phyloP scores from a whole-genome alignment of 2,329 filamentous ascomycete genomes.

The Diaporthe sp. region DNA sequence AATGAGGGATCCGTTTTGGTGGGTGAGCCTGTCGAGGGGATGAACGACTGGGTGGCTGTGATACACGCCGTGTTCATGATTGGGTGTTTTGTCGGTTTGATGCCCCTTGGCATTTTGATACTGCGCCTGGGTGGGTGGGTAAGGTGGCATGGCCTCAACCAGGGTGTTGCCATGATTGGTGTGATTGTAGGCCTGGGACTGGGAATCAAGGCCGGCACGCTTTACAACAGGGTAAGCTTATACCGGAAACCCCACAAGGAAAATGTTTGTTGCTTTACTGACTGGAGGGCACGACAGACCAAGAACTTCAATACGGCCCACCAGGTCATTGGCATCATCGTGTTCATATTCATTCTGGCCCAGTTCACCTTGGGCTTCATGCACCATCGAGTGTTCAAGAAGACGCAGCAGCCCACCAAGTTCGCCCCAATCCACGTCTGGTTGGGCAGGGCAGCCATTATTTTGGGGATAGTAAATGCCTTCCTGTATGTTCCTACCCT shows the following conservation, averaged over 20 bases:
- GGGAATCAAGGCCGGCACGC: conserved; percentile 66
- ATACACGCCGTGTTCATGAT: conserved; percentile 69
- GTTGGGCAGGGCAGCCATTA: conserved; percentile 68
- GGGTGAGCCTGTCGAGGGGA: conserved; percentile 45
- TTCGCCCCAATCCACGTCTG: conserved; percentile 69
- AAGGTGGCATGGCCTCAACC: conserved; percentile 68
- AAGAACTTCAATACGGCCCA: conserved; percentile 67
- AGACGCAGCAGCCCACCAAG: conserved; percentile 63
- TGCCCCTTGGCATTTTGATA: conserved; percentile 69
- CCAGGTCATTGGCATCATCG: conserved; percentile 71
- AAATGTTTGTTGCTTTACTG: not conserved
- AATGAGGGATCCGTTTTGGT: conserved; percentile 54
- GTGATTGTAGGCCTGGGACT: conserved; percentile 64
- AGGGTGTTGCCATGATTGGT: conserved; percentile 63
- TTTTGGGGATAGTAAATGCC: conserved; percentile 68
- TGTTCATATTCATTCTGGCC: conserved; percentile 64
- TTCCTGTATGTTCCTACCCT: conserved; percentile 62
- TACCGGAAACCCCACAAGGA: no score
- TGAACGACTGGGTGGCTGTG: conserved; percentile 56
- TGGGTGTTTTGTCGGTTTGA: conserved; percentile 66
- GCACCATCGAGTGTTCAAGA: conserved; percentile 68
- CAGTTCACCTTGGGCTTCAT: conserved; percentile 69
- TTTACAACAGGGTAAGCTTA: conserved; percentile 68
- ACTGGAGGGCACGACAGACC: conserved; percentile 54
- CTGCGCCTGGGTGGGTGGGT: conserved; percentile 66